Conservation (phyloP, 768 basidiomycete species). For the Lactarius sanguifluus region DNA sequence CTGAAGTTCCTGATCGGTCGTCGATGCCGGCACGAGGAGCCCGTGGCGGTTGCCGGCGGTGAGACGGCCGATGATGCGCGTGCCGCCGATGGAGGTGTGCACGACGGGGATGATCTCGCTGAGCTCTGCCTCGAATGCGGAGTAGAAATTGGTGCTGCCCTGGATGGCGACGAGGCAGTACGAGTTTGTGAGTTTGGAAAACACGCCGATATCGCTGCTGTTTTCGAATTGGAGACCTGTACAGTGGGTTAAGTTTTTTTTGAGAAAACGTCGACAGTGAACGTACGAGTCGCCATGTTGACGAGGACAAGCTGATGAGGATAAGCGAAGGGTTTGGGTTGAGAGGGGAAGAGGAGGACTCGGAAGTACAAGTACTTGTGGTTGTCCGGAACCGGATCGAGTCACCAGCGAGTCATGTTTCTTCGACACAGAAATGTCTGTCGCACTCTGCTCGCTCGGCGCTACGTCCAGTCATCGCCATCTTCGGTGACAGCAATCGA, state of each 20-base stretch:
- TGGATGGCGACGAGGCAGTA: slow-evolving; percentile 95
- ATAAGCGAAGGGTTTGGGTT: neutral
- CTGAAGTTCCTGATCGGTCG: slow-evolving; percentile 97
- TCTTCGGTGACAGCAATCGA: slow-evolving; percentile 44
- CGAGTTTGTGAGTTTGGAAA: slow-evolving; percentile 95
- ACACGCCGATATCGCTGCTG: slow-evolving; percentile 94
- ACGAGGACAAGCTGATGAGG: neutral
- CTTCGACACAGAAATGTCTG: slow-evolving; percentile 7
- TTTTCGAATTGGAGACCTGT: slow-evolving; percentile 91
- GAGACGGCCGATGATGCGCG: slow-evolving; percentile 88
- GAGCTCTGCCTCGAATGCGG: slow-evolving; percentile 93
- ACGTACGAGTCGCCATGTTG: slow-evolving; percentile 67
- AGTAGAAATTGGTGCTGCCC: slow-evolving; percentile 97
- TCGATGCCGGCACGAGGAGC: slow-evolving; percentile 91
- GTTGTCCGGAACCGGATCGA: neutral
- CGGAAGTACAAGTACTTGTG: neutral
- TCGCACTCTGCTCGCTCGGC: slow-evolving; percentile 1
- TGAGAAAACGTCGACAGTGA: slow-evolving; percentile 3
- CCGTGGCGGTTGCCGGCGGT: slow-evolving; percentile 98
- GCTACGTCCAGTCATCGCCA: slow-evolving; percentile 8
- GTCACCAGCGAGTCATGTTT: slow-evolving; percentile 11
- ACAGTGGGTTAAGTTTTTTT: neutral
- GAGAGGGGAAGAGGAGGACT: neutral
- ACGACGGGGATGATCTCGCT: slow-evolving; percentile 94
- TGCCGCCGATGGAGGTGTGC: slow-evolving; percentile 93